Evolutionary conservation across 306 rosid genomes (phyloP).

Genomic region (Neltuma alba): DNA sequence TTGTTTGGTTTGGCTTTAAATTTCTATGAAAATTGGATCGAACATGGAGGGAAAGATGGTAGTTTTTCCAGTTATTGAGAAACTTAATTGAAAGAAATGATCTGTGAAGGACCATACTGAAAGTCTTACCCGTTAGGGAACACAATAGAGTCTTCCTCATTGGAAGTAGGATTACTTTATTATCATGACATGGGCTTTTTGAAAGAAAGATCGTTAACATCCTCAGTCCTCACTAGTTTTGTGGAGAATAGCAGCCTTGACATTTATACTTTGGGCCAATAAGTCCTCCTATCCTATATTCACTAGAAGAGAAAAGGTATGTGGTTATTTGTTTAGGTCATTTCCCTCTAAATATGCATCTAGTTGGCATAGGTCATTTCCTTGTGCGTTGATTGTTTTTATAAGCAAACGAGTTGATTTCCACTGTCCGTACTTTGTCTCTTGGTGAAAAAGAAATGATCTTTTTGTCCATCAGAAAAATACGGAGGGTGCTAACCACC

Average conservation of each 20-base stretch:
- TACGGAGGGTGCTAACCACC: neutral
- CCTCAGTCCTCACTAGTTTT: neutral
- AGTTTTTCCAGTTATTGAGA: neutral
- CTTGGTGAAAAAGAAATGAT: neutral
- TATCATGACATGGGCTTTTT: too few relatives aligned
- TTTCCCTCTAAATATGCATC: neutral
- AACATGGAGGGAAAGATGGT: neutral
- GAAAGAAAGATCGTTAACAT: neutral
- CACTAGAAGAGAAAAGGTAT: neutral
- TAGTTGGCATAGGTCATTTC: neutral
- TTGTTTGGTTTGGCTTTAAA: neutral
- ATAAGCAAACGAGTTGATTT: neutral
- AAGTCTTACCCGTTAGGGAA: neutral
- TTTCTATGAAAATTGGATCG: neutral
- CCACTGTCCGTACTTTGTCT: neutral
- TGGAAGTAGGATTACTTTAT: neutral
- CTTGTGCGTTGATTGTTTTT: neutral
- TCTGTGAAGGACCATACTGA: neutral
- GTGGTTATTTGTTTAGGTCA: neutral
- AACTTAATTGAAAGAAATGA: neutral
- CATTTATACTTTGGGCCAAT: neutral
- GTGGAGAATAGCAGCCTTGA: neutral
- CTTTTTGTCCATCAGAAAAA: neutral
- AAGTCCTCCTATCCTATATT: neutral
- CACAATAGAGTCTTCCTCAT: neutral